Percentiles rank a stretch among this genome's conserved stretches.
These are phyloP conservation scores for Aspergillus wentii DNA, from an alignment of 495 filamentous ascomycete species.

Conservation along the genomic window DNA sequence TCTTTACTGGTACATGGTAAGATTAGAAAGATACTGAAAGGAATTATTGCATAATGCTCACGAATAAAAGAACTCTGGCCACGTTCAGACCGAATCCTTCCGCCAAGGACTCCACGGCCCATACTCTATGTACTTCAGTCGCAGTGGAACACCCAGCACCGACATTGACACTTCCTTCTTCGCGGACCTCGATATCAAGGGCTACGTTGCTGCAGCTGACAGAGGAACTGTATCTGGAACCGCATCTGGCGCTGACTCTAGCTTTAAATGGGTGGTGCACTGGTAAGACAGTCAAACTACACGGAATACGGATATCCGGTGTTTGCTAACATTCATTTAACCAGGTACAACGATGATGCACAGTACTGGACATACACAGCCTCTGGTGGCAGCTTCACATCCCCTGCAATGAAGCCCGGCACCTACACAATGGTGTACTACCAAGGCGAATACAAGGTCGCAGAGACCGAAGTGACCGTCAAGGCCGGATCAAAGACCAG, in stretches of 20 bases:
- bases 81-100: slow-evolving; percentile 58
- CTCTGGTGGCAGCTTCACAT: slow-evolving; percentile 51
- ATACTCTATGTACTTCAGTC: slow-evolving; percentile 57
- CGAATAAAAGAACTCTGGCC: slow-evolving; percentile 43
- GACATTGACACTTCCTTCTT: slow-evolving; percentile 57
- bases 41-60: neutral
- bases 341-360: slow-evolving; percentile 49
- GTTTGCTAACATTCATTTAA: neutral
- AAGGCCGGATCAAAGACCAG: slow-evolving; percentile 47
- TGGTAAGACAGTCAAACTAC: slow-evolving; percentile 30
- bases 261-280: slow-evolving; percentile 51
- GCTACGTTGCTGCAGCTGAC: slow-evolving; percentile 47
- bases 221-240: slow-evolving; percentile 58
- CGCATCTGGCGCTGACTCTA: slow-evolving; percentile 46
- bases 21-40: slow-evolving; percentile 1
- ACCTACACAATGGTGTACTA: slow-evolving; percentile 65
- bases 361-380: slow-evolving; percentile 60
- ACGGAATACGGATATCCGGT: too few relatives aligned
- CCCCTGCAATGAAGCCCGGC: slow-evolving; percentile 62
- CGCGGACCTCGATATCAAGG: slow-evolving; percentile 48
- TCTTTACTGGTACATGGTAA: slow-evolving; percentile 63
- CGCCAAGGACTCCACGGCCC: slow-evolving; percentile 65
- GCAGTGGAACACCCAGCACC: slow-evolving; percentile 48
- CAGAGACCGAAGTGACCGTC: slow-evolving; percentile 47
- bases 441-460: slow-evolving; percentile 57